Evolutionary conservation across 2,329 filamentous ascomycete species (phyloP), one percentile per base, ranked within the genome.

Genomic region (Aureobasidium leucospermi): DNA sequence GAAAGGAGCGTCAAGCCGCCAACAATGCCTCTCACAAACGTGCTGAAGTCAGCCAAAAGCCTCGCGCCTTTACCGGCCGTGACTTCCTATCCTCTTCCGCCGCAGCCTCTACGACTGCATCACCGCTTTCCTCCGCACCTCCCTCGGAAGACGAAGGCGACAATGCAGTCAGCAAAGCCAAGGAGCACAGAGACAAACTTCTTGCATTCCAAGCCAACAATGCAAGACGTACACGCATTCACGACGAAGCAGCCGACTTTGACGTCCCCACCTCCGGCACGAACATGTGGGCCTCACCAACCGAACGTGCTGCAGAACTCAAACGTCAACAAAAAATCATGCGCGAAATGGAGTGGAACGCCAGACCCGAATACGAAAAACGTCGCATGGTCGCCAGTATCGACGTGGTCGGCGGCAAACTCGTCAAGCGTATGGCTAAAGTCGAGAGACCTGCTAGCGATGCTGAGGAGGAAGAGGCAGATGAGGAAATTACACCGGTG

Each of bases 321-420:
- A 95, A 93, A 73, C 82, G 85, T 60, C 92, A 96, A 74, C 91
- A 96, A 74, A 89, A 88, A 70, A 77, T 92, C 3, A 74, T 96
- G 65, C 79, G 90, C 5, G 90, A 96, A 73, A 86, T 94, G 79
- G 89, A 96, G 67, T 95, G 91, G 85, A 88, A 88, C 65, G 86
- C 88, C 4, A 79, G 83, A 55, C 90, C 91, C 0, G 92, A 95
- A 63, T 96, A 91, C 73, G 92, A 96, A 76, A 96, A 93, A 80
- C 82, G 89, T 61, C 84, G 82, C 66, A 86, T 94, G 62, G 87
- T 96, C 1, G 82, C 95, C 65, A 93, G 88, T 68, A 88, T 96
- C 62, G 90, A 96, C 70, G 76, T 96, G 0, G 85, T 86, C 8
- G 87, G 86, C 0, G 86, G 87, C 16, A 91, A 87, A 66, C 84